A percentile compares a stretch with the other conserved stretches of the same genome.
Evolutionary conservation across 2,329 filamentous ascomycete genomes (phyloP).

Genomic region (Westerdykella sp.): DNA sequence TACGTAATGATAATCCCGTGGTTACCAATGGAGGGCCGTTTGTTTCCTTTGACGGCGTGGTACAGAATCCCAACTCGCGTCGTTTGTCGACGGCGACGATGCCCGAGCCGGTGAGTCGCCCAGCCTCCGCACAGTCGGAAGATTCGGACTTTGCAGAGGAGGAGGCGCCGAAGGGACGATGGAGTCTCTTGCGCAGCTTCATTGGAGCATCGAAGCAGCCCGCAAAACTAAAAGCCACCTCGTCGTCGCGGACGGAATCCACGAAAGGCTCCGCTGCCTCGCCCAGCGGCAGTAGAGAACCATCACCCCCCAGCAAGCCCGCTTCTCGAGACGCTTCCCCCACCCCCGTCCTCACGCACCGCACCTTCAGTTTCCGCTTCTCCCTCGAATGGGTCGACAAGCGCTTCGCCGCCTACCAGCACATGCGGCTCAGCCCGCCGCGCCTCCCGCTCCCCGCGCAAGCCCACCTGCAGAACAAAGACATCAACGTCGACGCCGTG

Average conservation of each 20-base stretch:
- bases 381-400: slow-evolving; percentile 61
- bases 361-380: slow-evolving; percentile 66
- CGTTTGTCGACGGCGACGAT: slow-evolving; percentile 17
- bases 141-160: slow-evolving; percentile 34
- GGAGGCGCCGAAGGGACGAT: slow-evolving; percentile 48
- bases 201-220: slow-evolving; percentile 44
- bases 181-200: slow-evolving; percentile 60
- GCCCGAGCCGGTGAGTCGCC: slow-evolving; percentile 24
- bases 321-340: neutral
- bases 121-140: slow-evolving; percentile 22
- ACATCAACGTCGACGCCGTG: slow-evolving; percentile 24
- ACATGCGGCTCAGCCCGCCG: slow-evolving; percentile 59
- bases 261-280: slow-evolving; percentile 14
- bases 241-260: slow-evolving; percentile 12
- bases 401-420: slow-evolving; percentile 51
- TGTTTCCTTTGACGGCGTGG: slow-evolving; percentile 58
- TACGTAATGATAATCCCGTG: slow-evolving; percentile 66
- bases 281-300: neutral
- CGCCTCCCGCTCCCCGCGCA: slow-evolving; percentile 67
- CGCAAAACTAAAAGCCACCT: slow-evolving; percentile 37
- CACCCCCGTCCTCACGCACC: slow-evolving; percentile 44
- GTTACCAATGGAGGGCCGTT: slow-evolving; percentile 50
- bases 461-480: slow-evolving; percentile 48
- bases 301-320: neutral
- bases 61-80: slow-evolving; percentile 36